Percentiles rank a stretch among this genome's conserved stretches.
phyloP scores from a whole-genome alignment of 2,329 filamentous ascomycete genomes.

The Aureobasidium mangrovei region DNA sequence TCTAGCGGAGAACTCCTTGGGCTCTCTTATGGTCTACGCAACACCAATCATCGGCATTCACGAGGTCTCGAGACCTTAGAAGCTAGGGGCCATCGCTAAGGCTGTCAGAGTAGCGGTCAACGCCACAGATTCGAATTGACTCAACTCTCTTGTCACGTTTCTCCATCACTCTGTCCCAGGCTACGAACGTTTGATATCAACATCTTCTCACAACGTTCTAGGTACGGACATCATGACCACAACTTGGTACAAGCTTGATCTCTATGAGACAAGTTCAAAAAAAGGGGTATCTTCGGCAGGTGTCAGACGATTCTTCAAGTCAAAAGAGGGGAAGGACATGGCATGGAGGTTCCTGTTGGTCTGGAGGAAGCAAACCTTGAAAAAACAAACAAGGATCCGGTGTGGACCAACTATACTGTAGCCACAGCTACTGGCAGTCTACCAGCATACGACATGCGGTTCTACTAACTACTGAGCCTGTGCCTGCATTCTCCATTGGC shows the following conservation, averaged over 20 bases:
- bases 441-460: no score
- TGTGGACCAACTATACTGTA: slow-evolving; percentile 3
- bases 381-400: not conserved
- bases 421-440: no score
- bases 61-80: not conserved
- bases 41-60: not conserved
- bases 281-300: not conserved
- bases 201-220: not conserved
- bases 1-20: not conserved
- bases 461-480: no score
- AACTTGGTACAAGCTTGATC: slow-evolving; percentile 6
- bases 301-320: not conserved
- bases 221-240: not conserved
- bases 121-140: not conserved
- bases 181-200: not conserved
- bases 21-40: slow-evolving; percentile 4
- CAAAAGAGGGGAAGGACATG: not conserved
- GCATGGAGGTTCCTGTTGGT: slow-evolving; percentile 1
- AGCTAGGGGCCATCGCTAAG: not conserved
- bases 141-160: not conserved
- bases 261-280: not conserved
- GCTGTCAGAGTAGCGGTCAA: not conserved
- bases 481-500: no score
- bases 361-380: slow-evolving; percentile 1
- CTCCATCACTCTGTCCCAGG: not conserved